Conservation (phyloP, 805 yeast species). For the Blastobotrys robertii region DNA sequence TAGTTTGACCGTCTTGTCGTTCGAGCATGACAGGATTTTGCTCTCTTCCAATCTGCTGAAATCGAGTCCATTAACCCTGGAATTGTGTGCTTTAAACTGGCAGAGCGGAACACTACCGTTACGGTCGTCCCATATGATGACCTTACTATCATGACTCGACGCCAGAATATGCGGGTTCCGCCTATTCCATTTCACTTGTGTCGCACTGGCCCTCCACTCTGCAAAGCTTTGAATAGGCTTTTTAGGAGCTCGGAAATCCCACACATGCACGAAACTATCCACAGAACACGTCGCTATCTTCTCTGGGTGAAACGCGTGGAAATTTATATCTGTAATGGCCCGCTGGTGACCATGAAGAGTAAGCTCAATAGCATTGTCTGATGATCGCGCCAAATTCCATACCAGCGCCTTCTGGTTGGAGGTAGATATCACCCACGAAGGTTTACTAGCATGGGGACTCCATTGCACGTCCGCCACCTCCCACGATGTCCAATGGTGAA, state of each 20-base stretch:
- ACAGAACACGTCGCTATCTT: constrained; percentile 86
- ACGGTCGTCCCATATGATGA: constrained; percentile 82
- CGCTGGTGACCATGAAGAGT: constrained; percentile 83
- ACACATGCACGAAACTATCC: constrained; percentile 74
- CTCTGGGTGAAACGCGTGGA: constrained; percentile 82
- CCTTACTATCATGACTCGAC: constrained; percentile 71
- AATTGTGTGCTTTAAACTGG: constrained; percentile 63
- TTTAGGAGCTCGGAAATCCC: constrained; percentile 80
- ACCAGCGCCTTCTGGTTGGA: constrained; percentile 91
- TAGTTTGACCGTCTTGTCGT: constrained; percentile 71
- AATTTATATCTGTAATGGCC: constrained; percentile 93
- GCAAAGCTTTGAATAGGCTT: constrained; percentile 70
- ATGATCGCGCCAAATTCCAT: constrained; percentile 77
- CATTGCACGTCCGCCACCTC: constrained; percentile 98
- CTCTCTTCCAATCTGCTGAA: constrained; percentile 54
- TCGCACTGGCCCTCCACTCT: constrained; percentile 93
- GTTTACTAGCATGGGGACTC: constrained; percentile 83
- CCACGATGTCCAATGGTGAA: constrained; percentile 89
- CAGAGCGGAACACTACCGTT: constrained; percentile 69
- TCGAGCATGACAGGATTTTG: constrained; percentile 70
- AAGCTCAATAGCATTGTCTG: constrained; percentile 69
- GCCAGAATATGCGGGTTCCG: constrained; percentile 69
- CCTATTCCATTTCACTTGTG: constrained; percentile 91
- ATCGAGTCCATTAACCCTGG: constrained; percentile 84
- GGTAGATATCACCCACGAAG: constrained; percentile 87